Base-by-base conservation (phyloP, 352 stramenopile species). In the Pythium utonaiense region DNA sequence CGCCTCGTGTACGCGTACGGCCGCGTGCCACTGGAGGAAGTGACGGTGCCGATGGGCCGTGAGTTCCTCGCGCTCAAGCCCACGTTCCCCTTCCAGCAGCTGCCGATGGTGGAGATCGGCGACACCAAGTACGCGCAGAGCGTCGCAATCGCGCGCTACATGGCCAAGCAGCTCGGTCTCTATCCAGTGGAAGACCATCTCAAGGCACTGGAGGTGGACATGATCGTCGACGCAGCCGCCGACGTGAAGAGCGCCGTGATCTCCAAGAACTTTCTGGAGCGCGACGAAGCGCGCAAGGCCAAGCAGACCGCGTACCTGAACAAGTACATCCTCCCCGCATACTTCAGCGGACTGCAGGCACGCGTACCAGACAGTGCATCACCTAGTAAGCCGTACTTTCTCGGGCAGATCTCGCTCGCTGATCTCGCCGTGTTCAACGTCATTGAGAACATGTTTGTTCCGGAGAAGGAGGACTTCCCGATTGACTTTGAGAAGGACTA, bases 91-190 rank as follows among this genome's bases (percentile, higher is more conserved):
- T 78, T 83, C 41, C 66, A 68, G 16, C 66, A 78, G 53, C 51
- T 83, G 21, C 75, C 75, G 21, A 66, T 74, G 47, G 60, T 85
- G 49, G 71, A 83, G 59, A 74, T 85, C 40, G 62, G 77, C 6
- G 71, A 64, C 31, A 53, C 65, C 30, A 53, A 44, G 53, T 80
- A 78, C 48, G 50, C 60, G 7, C 69, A 80, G 30, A 77, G 62
- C 47, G 38, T 72, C 22, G 71, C 76, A 22, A 71, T 85, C 24
- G 65, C 71, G 12, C 72, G 71, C 21, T 83, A 75, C 56, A 69
- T 73, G 25, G 71, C 74, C 24, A 78, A 72, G 22, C 69, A 71
- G 19, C 58, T 66, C 19, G 67, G 70, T 9, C 30, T 83, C 12
- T 83, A 80, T 53, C 74, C 74, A 5, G 17, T 51, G 7, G 54